Percentiles rank a stretch among this genome's conserved stretches.
Conservation (phyloP, 352 stramenopile genomes). For the Phytopythium mirpurense region DNA sequence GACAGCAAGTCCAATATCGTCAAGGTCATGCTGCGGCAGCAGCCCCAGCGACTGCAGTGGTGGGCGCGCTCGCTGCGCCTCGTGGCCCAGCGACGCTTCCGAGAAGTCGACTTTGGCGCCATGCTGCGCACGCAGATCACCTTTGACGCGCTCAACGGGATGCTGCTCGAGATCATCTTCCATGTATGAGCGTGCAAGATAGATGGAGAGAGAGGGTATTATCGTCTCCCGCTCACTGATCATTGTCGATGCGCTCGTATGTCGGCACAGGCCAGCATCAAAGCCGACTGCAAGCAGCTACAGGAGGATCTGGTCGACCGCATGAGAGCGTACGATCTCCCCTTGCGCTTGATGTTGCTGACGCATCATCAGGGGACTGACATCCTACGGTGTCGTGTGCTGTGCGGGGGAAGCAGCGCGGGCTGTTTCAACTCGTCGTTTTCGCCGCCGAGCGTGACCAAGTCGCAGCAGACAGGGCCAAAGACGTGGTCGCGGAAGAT, state of each 20-base stretch:
- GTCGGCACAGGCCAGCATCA: slow-evolving; percentile 25
- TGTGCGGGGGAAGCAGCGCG: slow-evolving; percentile 13
- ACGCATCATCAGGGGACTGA: background rate
- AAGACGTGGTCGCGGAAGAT: slow-evolving; percentile 16
- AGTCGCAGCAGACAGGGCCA: slow-evolving; percentile 19
- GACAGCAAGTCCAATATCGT: slow-evolving; percentile 78
- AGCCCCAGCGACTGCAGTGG: slow-evolving; percentile 20
- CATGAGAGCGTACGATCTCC: slow-evolving; percentile 29
- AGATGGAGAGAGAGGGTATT: no score
- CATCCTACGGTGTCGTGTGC: slow-evolving; percentile 1
- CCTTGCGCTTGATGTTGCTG: background rate
- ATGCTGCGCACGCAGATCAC: slow-evolving; percentile 50
- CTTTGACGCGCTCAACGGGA: slow-evolving; percentile 47
- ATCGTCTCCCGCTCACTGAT: no score
- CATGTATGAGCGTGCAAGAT: no score
- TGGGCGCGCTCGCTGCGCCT: slow-evolving; percentile 19
- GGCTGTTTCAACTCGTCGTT: slow-evolving; percentile 56
- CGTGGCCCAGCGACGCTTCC: slow-evolving; percentile 16
- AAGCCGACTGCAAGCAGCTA: slow-evolving; percentile 22
- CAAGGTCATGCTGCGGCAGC: slow-evolving; percentile 88
- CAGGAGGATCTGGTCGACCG: slow-evolving; percentile 36
- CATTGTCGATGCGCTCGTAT: background rate
- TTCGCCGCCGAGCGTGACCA: slow-evolving; percentile 32
- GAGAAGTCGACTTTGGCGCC: slow-evolving; percentile 31
- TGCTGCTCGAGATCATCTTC: slow-evolving; percentile 53